phyloP scores from a whole-genome alignment of 202 grass and related monocot genomes.

The Schoenoplectus tabernaemontani region DNA sequence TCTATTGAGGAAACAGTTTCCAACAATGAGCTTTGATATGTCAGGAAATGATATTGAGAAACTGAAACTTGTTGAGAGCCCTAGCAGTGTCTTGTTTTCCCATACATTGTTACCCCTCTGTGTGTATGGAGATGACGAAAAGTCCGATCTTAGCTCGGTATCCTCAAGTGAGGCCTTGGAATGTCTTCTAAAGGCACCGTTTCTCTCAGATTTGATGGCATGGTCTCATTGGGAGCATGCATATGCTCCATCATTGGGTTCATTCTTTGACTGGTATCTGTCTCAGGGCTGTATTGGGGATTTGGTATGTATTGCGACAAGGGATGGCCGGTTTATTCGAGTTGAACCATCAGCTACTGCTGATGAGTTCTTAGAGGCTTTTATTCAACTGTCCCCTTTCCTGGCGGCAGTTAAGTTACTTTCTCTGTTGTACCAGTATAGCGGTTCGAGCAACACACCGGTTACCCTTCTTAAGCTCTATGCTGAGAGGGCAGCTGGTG shows the following conservation, averaged over 20 bases:
- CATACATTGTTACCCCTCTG: slow-evolving; percentile 42
- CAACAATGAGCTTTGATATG: slow-evolving; percentile 56
- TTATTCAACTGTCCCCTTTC: slow-evolving; percentile 66
- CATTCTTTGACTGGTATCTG: slow-evolving; percentile 71
- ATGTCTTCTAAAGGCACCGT: slow-evolving; percentile 73
- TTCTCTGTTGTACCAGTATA: slow-evolving; percentile 71
- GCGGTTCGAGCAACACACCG: slow-evolving; percentile 56
- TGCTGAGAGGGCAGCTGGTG: slow-evolving; percentile 48
- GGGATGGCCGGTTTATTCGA: slow-evolving; percentile 63
- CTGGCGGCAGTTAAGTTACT: slow-evolving; percentile 64
- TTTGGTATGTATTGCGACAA: slow-evolving; percentile 64
- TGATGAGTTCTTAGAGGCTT: slow-evolving; percentile 74
- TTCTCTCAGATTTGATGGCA: slow-evolving; percentile 81
- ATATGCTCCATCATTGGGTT: slow-evolving; percentile 73
- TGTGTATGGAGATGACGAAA: slow-evolving; percentile 14
- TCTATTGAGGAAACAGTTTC: slow-evolving; percentile 85
- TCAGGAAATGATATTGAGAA: slow-evolving; percentile 35
- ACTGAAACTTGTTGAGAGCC: slow-evolving; percentile 34
- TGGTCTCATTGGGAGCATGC: slow-evolving; percentile 87
- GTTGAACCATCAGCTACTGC: slow-evolving; percentile 64
- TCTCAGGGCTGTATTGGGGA: slow-evolving; percentile 45
- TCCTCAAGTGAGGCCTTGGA: slow-evolving; percentile 52
- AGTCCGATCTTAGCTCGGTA: slow-evolving; percentile 38
- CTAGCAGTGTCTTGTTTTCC: slow-evolving; percentile 54
- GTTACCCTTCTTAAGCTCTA: slow-evolving; percentile 83